Evolutionary conservation across 495 filamentous ascomycete genomes (phyloP), one percentile per base, ranked within the genome.

Genomic region (Trichocladium uniseriatum): DNA sequence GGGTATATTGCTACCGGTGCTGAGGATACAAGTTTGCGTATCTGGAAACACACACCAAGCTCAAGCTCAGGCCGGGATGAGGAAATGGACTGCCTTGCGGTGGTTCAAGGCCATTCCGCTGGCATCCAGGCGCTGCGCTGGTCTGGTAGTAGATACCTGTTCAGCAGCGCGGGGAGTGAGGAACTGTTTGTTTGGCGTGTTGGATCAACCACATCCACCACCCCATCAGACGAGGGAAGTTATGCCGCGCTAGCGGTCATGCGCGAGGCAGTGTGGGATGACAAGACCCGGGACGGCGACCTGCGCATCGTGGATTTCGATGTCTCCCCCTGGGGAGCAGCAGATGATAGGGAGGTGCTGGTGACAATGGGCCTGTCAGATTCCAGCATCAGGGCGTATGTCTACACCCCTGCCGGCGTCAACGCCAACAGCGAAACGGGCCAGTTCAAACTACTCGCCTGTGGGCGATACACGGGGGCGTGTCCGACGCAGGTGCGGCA

Each of bases 131-230:
- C 84, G 43, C 75, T 95, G 8, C 76, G 72, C 50, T 97, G 86
- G 86, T 80, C 82, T 10, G 59, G 73, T 9, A 79, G 82, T 2
- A 59, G 70, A 8, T 86, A 79, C 58, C 73, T 99, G 9, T 83
- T 97, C 59, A 92, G 84, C 46, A 87, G 85, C 53, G 88, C 80
- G 11, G 92, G 87, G 0, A 82, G 78, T 48, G 91, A 95, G 56
- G 94, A 97, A 58, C 83, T 97, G 51, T 91, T 79, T 48, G 77
- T 91, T 21, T 98, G 91, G 90, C 72, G 77, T 28, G 59, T 95
- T 10, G 31, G 31, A n/a, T n/a, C n/a, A n/a, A n/a, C n/a, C n/a
- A n/a, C n/a, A n/a, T n/a, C n/a, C n/a, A n/a, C n/a, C n/a, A n/a
- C n/a, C n/a, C n/a, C n/a, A n/a, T n/a, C n/a, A n/a, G n/a, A n/a